A percentile compares a stretch with the other conserved stretches of the same genome.
These are phyloP conservation scores for Thermothelomyces thermophilus DNA, from an alignment of 2,329 filamentous ascomycete species.

Conservation along the genomic window DNA sequence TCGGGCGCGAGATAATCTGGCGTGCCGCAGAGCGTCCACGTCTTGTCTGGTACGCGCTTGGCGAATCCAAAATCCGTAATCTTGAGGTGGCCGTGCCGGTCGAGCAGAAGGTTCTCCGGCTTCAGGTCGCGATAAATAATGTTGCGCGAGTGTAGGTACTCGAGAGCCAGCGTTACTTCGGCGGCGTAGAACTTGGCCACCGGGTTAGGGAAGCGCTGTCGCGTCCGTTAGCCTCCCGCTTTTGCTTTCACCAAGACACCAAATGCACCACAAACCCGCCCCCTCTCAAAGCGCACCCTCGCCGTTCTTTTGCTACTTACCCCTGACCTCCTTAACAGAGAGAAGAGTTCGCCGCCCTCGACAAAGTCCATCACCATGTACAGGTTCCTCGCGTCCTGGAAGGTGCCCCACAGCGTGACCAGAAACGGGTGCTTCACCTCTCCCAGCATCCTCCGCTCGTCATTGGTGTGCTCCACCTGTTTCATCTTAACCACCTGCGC, in stretches of 20 bases:
- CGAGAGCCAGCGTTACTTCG: conserved; percentile 89
- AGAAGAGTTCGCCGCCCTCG: conserved; percentile 95
- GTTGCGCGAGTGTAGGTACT: conserved; percentile 89
- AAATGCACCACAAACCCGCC: not conserved
- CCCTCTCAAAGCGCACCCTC: not conserved
- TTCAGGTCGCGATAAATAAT: conserved; percentile 98
- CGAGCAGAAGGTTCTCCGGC: conserved; percentile 85
- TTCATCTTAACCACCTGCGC: conserved; percentile 99
- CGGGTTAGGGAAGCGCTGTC: conserved; percentile 84
- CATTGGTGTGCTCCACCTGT: conserved; percentile 98
- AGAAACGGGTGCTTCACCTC: conserved; percentile 97
- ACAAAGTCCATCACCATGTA: conserved; percentile 99
- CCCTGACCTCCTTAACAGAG: conserved; percentile 88
- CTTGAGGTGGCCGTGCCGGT: conserved; percentile 89
- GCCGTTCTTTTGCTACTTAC: conserved; percentile 35
- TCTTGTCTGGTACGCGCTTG: conserved; percentile 97
- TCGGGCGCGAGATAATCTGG: conserved; percentile 96
- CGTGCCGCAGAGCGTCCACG: conserved; percentile 96
- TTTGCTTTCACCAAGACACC: not conserved
- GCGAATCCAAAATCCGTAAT: conserved; percentile 99
- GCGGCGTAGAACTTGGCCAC: conserved; percentile 99
- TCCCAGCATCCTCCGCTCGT: conserved; percentile 91
- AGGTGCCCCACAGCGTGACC: conserved; percentile 96
- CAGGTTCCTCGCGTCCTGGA: conserved; percentile 88
- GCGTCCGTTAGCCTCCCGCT: not conserved